These are phyloP conservation scores for Tricholoma terreum DNA, from an alignment of 768 basidiomycete genomes.

Conservation along the genomic window DNA sequence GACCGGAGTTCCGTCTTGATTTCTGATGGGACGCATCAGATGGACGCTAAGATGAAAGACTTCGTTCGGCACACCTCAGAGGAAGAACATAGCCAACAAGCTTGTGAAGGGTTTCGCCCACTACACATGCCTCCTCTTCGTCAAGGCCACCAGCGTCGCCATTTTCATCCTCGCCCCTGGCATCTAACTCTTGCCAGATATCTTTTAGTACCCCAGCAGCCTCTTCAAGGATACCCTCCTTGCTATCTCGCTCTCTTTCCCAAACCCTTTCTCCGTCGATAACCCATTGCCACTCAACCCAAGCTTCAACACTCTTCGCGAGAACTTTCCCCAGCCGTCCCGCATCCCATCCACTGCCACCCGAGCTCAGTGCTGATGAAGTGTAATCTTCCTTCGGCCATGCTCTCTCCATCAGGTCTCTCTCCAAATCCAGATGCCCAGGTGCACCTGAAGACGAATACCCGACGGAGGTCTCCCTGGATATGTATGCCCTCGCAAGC, in stretches of 20 bases:
- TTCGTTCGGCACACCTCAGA: slow-evolving; percentile 1
- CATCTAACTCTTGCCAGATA: slow-evolving; percentile 69
- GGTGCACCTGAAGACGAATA: slow-evolving; percentile 63
- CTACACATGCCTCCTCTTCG: slow-evolving; percentile 63
- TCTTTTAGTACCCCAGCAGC: slow-evolving; percentile 68
- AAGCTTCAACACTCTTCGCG: slow-evolving; percentile 52
- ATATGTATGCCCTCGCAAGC: slow-evolving; percentile 66
- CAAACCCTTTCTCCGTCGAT: slow-evolving; percentile 26
- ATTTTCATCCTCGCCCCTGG: slow-evolving; percentile 50
- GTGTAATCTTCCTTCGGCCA: slow-evolving; percentile 64
- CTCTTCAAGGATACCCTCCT: slow-evolving; percentile 65
- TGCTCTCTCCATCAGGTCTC: slow-evolving; percentile 65
- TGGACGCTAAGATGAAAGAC: neutral
- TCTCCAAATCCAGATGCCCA: slow-evolving; percentile 55
- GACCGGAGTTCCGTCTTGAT: slow-evolving; percentile 40
- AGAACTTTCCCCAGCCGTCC: slow-evolving; percentile 53
- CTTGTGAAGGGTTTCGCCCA: slow-evolving; percentile 59
- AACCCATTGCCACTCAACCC: slow-evolving; percentile 45
- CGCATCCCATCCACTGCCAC: slow-evolving; percentile 61
- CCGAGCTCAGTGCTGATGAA: slow-evolving; percentile 24
- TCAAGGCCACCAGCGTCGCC: slow-evolving; percentile 38
- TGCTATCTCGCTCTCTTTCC: slow-evolving; percentile 31
- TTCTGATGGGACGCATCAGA: slow-evolving; percentile 25
- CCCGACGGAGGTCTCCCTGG: slow-evolving; percentile 45
- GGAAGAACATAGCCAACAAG: slow-evolving; percentile 51